Evolutionary conservation across 1,284 basidiomycete genomes (phyloP), one percentile per base, ranked within the genome.

Genomic region (Kalmanozyma brasiliensis): DNA sequence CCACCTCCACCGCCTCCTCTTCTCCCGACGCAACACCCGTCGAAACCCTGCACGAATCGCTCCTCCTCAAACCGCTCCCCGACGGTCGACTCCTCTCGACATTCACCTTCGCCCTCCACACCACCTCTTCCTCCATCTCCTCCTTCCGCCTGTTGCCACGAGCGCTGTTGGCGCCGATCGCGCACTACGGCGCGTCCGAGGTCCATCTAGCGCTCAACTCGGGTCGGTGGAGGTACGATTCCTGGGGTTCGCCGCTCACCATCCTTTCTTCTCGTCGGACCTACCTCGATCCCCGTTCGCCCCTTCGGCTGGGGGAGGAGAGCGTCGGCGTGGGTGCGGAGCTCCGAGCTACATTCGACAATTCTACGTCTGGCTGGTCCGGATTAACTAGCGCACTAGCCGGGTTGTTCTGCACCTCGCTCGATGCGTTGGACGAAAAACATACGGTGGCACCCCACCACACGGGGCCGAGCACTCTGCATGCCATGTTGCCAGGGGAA

Each of bases 331-430:
- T 89, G 0, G 95, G 94, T 8, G 94, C 92, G 5, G 92, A 95
- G 79, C 84, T 97, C 3, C 91, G 90, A 88, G 92, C 90, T 7
- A 94, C 45, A 0, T 66, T 80, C 49, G 40, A 51, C n/a, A n/a
- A 64, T 82, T 16, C 86, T 85, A 89, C 89, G 75, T 17, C 58
- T 22, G 33, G 40, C 19, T 98, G 94, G 93, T 86, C 87, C 63
- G 89, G 88, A 4, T 86, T 96, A 3, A 89, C 93, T 11, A 94
- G 95, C 73, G 89, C 92, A 1, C 86, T 98, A 0, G 91, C 93
- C 0, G 94, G 95, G 9, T 84, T 97, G 10, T 98, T 98, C 84
- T 98, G 96, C 77, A 91, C 94, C 2, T 94, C 92, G 4, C 85
- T 98, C 0, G 92, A 91, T 17, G 75, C 80, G 11, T 41, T 82